Evolutionary conservation across 2,329 filamentous ascomycete genomes (phyloP), one percentile per base, ranked within the genome.

Genomic region (Hirsutella rhossiliensis): DNA sequence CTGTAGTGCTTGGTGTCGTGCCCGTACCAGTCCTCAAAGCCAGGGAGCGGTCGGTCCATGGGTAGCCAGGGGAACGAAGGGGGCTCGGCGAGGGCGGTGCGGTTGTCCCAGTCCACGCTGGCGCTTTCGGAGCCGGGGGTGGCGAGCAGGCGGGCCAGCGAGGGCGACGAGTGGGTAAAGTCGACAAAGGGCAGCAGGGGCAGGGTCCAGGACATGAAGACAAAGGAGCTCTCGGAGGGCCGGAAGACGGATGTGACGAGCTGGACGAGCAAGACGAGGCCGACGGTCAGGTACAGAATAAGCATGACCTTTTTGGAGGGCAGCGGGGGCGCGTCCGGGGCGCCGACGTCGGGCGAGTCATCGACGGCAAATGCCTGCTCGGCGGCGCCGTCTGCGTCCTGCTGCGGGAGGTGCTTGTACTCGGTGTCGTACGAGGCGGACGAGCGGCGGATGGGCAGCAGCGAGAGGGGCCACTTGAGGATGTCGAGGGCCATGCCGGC

Each of bases 141-240:
- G 3, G 56, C 50, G 1, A 51, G 40, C 5, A 64, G 44, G 23
- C 46, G 49, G 7, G 49, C 44, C 1, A 64, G 48, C 8, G 44
- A 52, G 0, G 57, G 56, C 1, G 55, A 54, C 0, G 59, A 56
- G 7, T 54, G 43, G 4, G 49, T 45, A 40, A 62, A 55, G 41
- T 64, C 61, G 18, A 63, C 52, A 29, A 63, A 58, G 1, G 62
- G 62, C 5, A 62, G 45, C 3, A 63, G 38, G 2, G 52, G 52
- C 3, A 57, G 46, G 1, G 61, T 63, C 57, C 61, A 64, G 0
- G 62, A 64, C 43, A 64, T 52, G 48, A 61, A 64, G 7, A 52
- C 51, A 11, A 64, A 46, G 2, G 61, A 57, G 41, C 52, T 52
- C 19, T 61, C 55, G 12, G 49, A 38, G 0, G 61, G 62, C 11